Base-by-base conservation (phyloP, 2,329 filamentous ascomycete genomes). In the Penicillium palitans region DNA sequence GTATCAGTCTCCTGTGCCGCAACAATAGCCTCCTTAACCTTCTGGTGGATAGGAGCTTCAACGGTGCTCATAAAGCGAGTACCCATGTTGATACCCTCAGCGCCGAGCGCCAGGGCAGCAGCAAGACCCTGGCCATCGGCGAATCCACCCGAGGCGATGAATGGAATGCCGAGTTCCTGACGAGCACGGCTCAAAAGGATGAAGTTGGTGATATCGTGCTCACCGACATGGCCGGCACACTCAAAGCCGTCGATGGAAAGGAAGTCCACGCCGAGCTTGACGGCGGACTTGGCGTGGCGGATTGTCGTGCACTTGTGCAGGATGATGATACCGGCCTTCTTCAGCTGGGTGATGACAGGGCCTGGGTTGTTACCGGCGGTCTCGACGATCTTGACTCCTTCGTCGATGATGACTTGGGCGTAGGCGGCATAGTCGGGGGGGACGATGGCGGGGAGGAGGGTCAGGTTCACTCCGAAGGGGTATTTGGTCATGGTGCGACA, bases 251-350 rank as follows among this genome's bases (percentile, higher is more conserved):
- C 95, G 68, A 99, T 98, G 66, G 89, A 93, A 58, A 99, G 80
- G 78, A 99, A 98, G 77, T 99, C 95, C 5, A 97, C 95, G 63
- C 95, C 95, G 40, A 98, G 87, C 78, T 96, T 96, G 59, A 96
- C 84, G 49, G 95, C 95, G 65, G 89, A 92, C 75, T 91, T 86
- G 21, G 95, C 95, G 74, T 99, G 95, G 55, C 92, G 83, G 78
- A 99, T 96, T 6, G 91, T 96, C 9, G 95, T 99, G 82, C 95
- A 98, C 80, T 99, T 99, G 84, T 99, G 95, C 57, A 99, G 81
- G 68, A 99, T 87, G 56, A 84, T 93, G 69, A 85, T 84, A 57
- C 86, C 87, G 6, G 88, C 90, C 61, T 84, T 84, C 80, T 98
- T 99, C 55, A 99, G 84, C 80, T 91, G 86, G 72, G 85, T 82